Evolutionary conservation across 352 stramenopile species (phyloP), one percentile per base, ranked within the genome.

Genomic region (Phytopythium kandeliae): DNA sequence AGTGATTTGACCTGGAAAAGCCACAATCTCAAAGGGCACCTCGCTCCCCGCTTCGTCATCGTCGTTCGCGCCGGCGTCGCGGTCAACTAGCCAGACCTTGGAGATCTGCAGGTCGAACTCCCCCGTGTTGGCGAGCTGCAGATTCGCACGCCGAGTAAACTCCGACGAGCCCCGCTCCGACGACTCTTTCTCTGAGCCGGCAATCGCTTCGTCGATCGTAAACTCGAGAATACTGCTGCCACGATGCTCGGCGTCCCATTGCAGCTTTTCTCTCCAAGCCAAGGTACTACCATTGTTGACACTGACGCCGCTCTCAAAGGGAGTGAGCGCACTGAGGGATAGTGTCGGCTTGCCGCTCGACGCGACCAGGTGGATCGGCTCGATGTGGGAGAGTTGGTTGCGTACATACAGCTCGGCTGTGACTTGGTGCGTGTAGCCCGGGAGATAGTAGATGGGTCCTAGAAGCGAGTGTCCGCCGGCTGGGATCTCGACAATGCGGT

Each of bases 331-430:
- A 11, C n/a, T 42, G 36, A 42, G 36, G 8, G 0, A 3, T 10
- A 42, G 36, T 19, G n/a, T 42, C 36, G 36, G 36, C n/a, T 42
- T 60, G 1, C 71, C 78, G 55, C 72, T 85, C 2, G 41, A 51
- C 7, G 70, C 78, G 25, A 57, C 17, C 19, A 89, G 38, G 2
- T 30, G 22, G 7, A 86, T 38, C 13, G 63, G 52, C 45, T 89
- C 78, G 24, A 89, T 74, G 47, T 89, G 78, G 2, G 78, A 79
- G n/a, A 89, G 64, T 36, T 75, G 57, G 42, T 84, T 86, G 25
- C 78, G 78, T 12, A 89, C 62, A 52, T 69, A 89, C 4, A 86
- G 34, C 25, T 28, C 60, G 0, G 60, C 60, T 17, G 54, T 38
- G 13, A 79, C 48, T 35, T 68, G 44, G 22, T 67, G 55, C 6